Conservation (phyloP, 1,284 basidiomycete genomes). For the Phlebopus sp. region DNA sequence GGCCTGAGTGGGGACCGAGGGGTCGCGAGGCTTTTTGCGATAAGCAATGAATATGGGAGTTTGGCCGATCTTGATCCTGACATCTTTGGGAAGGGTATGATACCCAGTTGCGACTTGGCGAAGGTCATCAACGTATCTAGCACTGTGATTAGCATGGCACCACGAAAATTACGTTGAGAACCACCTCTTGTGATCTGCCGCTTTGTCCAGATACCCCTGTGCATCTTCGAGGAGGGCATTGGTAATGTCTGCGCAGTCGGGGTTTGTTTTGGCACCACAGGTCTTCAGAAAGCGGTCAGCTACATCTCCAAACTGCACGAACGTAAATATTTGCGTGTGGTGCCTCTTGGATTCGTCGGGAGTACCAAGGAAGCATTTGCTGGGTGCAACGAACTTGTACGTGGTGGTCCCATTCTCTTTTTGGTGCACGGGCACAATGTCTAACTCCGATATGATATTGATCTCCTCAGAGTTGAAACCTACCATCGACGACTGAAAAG, state of each 20-base stretch:
- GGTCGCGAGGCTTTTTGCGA: not conserved
- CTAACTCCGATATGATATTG: constrained; percentile 3
- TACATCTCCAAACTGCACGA: constrained; percentile 17
- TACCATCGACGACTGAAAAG: not conserved
- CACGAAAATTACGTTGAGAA: not conserved
- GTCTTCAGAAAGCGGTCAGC: constrained; percentile 23
- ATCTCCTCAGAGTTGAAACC: constrained; percentile 10
- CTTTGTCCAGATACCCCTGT: constrained; percentile 14
- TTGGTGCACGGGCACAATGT: constrained; percentile 8
- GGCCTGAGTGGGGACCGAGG: not conserved
- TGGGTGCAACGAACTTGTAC: constrained; percentile 10
- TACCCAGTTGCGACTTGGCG: constrained; percentile 17
- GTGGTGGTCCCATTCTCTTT: not conserved
- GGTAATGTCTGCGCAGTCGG: constrained; percentile 20
- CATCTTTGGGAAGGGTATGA: constrained; percentile 11
- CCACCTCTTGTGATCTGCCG: constrained; percentile 3
- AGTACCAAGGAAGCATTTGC: constrained; percentile 21
- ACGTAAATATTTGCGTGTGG: constrained; percentile 18
- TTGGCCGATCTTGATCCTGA: constrained; percentile 16
- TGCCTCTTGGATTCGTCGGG: constrained; percentile 10
- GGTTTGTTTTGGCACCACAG: constrained; percentile 22
- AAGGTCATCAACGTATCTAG: constrained; percentile 24
- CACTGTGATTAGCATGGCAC: constrained; percentile 6
- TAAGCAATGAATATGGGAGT: constrained; percentile 21
- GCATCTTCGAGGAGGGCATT: constrained; percentile 19